Evolutionary conservation across 257 asterid genomes (phyloP).

Genomic region (Leonotis leonurus): DNA sequence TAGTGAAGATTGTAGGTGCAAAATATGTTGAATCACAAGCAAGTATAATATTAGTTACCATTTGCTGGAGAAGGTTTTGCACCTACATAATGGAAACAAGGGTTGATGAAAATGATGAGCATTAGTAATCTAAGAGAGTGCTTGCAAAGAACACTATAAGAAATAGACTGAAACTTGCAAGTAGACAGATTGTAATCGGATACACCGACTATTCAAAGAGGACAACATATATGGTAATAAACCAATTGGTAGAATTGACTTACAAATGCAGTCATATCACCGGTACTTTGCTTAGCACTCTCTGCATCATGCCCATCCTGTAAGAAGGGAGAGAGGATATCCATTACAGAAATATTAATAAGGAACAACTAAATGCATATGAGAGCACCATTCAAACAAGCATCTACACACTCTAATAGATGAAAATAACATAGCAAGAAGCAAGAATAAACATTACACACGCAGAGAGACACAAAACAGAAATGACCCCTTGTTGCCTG

Average conservation of each 20-base stretch:
- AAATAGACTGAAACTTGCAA: conserved; percentile 2
- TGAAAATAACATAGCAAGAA: background rate
- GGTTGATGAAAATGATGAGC: background rate
- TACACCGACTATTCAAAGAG: background rate
- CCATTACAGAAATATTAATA: conserved; percentile 1
- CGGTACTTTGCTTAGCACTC: conserved; percentile 58
- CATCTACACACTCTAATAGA: background rate
- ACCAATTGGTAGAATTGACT: conserved; percentile 15
- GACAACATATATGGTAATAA: background rate
- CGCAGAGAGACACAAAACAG: background rate
- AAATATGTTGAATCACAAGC: background rate
- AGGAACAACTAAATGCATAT: background rate
- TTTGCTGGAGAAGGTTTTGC: conserved; percentile 82
- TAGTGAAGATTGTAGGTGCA: conserved; percentile 2
- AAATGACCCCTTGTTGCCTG: background rate
- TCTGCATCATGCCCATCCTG: conserved; percentile 85
- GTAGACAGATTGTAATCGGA: background rate
- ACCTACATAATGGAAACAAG: conserved; percentile 40
- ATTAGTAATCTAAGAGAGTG: background rate
- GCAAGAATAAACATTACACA: background rate
- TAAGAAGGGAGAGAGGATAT: conserved; percentile 20
- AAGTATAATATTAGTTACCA: conserved; percentile 31
- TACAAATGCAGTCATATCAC: conserved; percentile 89
- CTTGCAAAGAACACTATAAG: background rate
- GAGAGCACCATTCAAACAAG: background rate